These are phyloP conservation scores for Acanthamoeba triangularis DNA, from an alignment of 208 protist species.

Conservation along the genomic window DNA sequence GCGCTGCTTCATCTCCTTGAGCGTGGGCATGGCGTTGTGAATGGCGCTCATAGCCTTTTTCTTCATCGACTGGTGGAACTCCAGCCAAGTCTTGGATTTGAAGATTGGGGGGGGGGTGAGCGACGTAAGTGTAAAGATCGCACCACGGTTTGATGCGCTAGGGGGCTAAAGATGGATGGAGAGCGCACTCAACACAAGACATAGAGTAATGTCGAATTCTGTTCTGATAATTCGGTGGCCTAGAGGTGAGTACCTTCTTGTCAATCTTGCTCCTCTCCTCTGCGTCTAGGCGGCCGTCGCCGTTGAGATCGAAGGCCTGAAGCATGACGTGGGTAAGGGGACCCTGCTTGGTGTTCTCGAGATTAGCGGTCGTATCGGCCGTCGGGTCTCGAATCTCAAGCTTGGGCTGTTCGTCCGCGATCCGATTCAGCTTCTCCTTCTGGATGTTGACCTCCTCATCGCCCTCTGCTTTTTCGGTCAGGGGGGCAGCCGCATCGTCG, in stretches of 20 bases:
- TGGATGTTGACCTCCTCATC: constrained; percentile 3
- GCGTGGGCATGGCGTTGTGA: background rate
- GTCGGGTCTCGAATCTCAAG: background rate
- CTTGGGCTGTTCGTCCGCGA: background rate
- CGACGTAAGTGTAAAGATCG: background rate
- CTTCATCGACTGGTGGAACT: constrained; percentile 71
- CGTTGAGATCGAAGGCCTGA: constrained; percentile 63
- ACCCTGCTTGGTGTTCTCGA: background rate
- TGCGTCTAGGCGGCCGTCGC: background rate
- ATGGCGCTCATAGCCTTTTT: constrained; percentile 1
- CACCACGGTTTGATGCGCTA: background rate
- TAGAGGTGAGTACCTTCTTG: constrained; percentile 18
- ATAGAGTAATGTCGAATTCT: too few relatives aligned
- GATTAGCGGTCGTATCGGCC: background rate
- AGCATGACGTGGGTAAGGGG: constrained; percentile 48
- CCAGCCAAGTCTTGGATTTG: background rate
- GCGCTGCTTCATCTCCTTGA: constrained; percentile 27
- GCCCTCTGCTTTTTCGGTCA: too few relatives aligned
- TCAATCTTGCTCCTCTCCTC: constrained; percentile 61
- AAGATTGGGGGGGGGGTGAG: background rate
- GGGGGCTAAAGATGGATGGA: too few relatives aligned
- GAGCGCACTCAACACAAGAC: too few relatives aligned
- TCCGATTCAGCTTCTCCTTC: constrained; percentile 26
- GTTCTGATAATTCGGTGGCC: too few relatives aligned
- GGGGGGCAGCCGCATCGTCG: background rate